Base-by-base conservation (phyloP, 2,329 filamentous ascomycete species). In the Exophiala lecanii-corni region DNA sequence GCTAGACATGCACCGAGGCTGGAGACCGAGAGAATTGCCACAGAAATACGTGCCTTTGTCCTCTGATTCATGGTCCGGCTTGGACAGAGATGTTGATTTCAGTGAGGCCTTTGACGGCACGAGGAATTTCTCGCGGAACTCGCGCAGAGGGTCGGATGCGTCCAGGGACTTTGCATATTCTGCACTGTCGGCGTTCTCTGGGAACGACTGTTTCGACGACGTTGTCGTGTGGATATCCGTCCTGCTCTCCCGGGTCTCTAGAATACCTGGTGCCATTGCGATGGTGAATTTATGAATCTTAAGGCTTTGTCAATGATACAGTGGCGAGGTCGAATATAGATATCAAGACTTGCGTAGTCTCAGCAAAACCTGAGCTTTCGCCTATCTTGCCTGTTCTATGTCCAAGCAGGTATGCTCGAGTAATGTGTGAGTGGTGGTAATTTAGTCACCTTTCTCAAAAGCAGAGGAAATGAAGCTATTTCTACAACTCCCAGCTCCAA, bases 11-110 rank as follows among this genome's bases (percentile, higher is more conserved):
- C 76, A 75, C 49, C 77, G 80, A 31, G 89, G 88, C 62, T 94
- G 89, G 3, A 89, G 76, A 26, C 89, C 89, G 1, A 95, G 75
- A 0, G 88, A 94, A 68, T 95, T 94, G 43, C 89, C 89, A 54
- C 88, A 91, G 53, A 95, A 81, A 64, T 95, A 95, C 45, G 87
- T 81, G 7, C 56, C 55, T 13, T 17, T 56, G 52, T 26, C 50
- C 56, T 30, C 62, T 59, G 2, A 59, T 62, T 36, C 63, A 53
- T 44, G 61, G 57, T 5, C 52, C 18, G 42, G 43, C 47, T 64
- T 64, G 7, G 57, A 62, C 6, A 85, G 62, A 1, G 73, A 76
- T 50, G 71, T 82, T 53, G 82, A 76, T 59, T 75, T 81, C 37
- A 92, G 64, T 25, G 87, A 85, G 5, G 68, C 70, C 62, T 81